Conservation (phyloP, 306 rosid species). For the Betula pendula region DNA sequence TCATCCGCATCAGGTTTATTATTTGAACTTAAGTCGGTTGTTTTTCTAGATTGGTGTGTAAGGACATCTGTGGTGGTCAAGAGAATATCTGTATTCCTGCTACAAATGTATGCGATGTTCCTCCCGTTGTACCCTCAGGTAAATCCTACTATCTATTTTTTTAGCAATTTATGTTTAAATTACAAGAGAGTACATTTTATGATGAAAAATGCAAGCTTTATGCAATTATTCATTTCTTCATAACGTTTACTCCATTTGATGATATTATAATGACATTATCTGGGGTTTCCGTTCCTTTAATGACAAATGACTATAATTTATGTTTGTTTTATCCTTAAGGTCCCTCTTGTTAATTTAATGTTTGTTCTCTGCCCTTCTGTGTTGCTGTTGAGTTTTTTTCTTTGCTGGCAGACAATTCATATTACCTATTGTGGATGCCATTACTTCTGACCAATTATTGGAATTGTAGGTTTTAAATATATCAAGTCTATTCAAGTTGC, state of each 20-base stretch:
- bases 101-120: conserved; percentile 82
- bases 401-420: neutral
- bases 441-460: neutral
- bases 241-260: neutral
- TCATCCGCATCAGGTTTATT: neutral
- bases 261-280: neutral
- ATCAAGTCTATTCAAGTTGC: conserved; percentile 52
- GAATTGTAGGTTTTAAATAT: conserved; percentile 67
- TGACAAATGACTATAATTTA: neutral
- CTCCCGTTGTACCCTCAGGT: conserved; percentile 85
- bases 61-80: conserved; percentile 76
- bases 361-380: neutral
- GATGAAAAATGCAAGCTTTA: neutral
- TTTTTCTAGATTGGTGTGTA: conserved; percentile 69
- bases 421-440: neutral
- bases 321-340: neutral
- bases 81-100: conserved; percentile 79
- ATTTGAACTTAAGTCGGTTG: conserved; percentile 12
- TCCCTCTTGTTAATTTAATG: neutral
- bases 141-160: conserved; percentile 30
- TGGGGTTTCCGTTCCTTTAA: neutral
- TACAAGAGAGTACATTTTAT: neutral
- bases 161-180: conserved; percentile 8
- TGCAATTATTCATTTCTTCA: neutral
- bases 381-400: neutral